Percentiles rank a stretch among this genome's conserved stretches.
These are phyloP conservation scores for Chlorella sp. DNA, from an alignment of 139 green algal genomes.

Conservation along the genomic window DNA sequence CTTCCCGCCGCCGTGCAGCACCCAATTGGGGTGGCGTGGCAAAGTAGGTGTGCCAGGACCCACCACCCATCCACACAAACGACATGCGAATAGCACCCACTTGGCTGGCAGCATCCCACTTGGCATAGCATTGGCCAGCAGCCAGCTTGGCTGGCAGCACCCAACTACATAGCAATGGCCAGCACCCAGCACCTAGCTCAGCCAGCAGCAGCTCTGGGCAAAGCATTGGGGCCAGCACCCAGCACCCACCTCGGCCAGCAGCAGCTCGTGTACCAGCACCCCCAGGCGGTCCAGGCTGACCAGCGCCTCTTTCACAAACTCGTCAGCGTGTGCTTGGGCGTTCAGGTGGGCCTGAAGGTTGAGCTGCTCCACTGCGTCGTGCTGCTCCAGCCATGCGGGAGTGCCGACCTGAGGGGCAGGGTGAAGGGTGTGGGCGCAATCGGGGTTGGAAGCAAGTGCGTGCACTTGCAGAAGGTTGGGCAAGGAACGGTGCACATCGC, in stretches of 20 bases:
- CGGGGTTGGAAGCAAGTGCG: not conserved
- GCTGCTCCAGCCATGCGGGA: conserved; percentile 68
- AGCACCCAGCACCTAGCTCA: not conserved
- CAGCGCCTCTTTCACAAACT: conserved; percentile 88
- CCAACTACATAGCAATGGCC: too few relatives aligned
- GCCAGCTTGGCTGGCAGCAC: conserved; percentile 78
- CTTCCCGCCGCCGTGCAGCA: too few relatives aligned
- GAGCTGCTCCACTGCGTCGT: conserved; percentile 65
- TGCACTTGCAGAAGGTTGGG: not conserved
- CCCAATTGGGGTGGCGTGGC: too few relatives aligned
- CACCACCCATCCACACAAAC: too few relatives aligned
- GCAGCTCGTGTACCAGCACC: conserved; percentile 76
- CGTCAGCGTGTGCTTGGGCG: conserved; percentile 75
- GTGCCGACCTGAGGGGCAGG: conserved; percentile 57
- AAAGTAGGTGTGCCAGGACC: too few relatives aligned
- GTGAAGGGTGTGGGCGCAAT: not conserved
- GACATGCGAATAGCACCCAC: not conserved
- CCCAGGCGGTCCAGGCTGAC: conserved; percentile 77
- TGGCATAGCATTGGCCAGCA: too few relatives aligned
- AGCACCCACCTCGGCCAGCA: conserved; percentile 71
- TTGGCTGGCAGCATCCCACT: too few relatives aligned
- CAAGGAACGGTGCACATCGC: too few relatives aligned
- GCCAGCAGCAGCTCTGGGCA: too few relatives aligned
- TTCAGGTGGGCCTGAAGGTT: conserved; percentile 88
- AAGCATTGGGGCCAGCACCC: too few relatives aligned